Conservation (phyloP, 129 eudicot genomes). For the Silybum marianum region DNA sequence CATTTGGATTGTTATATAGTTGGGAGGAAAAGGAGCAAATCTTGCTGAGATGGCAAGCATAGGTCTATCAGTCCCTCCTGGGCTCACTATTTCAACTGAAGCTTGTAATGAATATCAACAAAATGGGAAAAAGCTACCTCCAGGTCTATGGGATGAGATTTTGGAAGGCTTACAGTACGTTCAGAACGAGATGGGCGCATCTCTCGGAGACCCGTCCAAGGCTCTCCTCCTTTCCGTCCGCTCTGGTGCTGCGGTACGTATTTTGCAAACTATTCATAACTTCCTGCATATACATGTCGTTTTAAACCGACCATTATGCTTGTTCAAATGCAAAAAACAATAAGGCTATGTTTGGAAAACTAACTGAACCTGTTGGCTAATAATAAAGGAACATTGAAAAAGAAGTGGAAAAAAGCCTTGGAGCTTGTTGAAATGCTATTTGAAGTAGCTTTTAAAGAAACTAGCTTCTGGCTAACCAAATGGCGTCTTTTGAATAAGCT, state of each 20-base stretch:
- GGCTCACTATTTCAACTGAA: slow-evolving; percentile 94
- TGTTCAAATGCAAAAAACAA: background rate
- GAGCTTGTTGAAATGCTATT: background rate
- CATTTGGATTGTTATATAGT: slow-evolving; percentile 38
- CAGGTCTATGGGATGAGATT: slow-evolving; percentile 88
- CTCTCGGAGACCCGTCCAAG: slow-evolving; percentile 82
- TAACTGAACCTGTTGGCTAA: background rate
- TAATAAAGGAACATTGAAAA: background rate
- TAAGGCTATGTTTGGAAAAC: background rate
- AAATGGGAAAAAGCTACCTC: slow-evolving; percentile 67
- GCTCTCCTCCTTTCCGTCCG: slow-evolving; percentile 96
- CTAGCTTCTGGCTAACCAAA: background rate
- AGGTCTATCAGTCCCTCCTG: slow-evolving; percentile 96
- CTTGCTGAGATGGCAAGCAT: slow-evolving; percentile 99
- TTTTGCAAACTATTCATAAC: background rate
- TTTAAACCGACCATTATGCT: background rate
- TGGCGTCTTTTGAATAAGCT: background rate
- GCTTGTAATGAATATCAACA: slow-evolving; percentile 95
- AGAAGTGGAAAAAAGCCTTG: background rate
- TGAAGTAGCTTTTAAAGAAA: background rate
- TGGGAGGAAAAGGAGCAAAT: slow-evolving; percentile 99
- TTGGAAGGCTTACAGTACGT: slow-evolving; percentile 70
- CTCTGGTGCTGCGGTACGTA: slow-evolving; percentile 93
- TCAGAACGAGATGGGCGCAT: slow-evolving; percentile 82
- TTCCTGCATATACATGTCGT: background rate